These are phyloP conservation scores for Xylaria scruposa DNA, from an alignment of 495 filamentous ascomycete species.

Conservation along the genomic window DNA sequence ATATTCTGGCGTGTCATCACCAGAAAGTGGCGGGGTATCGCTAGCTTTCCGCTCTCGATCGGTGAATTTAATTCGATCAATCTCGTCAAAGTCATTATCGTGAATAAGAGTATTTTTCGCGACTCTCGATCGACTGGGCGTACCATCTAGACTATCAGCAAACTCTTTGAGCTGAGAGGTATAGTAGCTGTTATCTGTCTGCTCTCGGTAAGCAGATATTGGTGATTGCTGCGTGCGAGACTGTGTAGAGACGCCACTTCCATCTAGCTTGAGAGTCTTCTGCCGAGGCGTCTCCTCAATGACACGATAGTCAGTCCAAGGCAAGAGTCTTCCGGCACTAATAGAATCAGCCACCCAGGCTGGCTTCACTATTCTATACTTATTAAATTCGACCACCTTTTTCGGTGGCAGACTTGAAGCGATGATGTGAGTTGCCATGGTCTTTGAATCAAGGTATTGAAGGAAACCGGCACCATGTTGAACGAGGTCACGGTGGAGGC, in stretches of 20 bases:
- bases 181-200: slow-evolving; percentile 81
- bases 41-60: background rate
- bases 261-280: slow-evolving; percentile 71
- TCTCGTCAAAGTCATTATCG: slow-evolving; percentile 5
- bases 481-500: slow-evolving; percentile 81
- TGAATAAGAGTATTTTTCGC: background rate
- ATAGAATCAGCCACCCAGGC: slow-evolving; percentile 94
- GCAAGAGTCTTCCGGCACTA: slow-evolving; percentile 75
- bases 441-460: slow-evolving; percentile 95
- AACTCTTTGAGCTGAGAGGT: slow-evolving; percentile 67
- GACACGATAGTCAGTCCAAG: slow-evolving; percentile 84
- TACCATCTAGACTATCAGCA: slow-evolving; percentile 29
- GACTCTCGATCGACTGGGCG: slow-evolving; percentile 23
- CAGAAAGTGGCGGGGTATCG: background rate
- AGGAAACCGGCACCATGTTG: slow-evolving; percentile 90
- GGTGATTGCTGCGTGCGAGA: slow-evolving; percentile 56
- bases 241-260: slow-evolving; percentile 72
- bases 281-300: slow-evolving; percentile 81
- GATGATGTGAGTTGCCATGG: slow-evolving; percentile 92
- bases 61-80: background rate
- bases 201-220: slow-evolving; percentile 68
- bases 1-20: background rate
- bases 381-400: slow-evolving; percentile 83
- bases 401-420: slow-evolving; percentile 88
- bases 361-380: slow-evolving; percentile 93